Conservation (phyloP, 2,329 filamentous ascomycete genomes). For the Paracorniculantispora psalliotae region DNA sequence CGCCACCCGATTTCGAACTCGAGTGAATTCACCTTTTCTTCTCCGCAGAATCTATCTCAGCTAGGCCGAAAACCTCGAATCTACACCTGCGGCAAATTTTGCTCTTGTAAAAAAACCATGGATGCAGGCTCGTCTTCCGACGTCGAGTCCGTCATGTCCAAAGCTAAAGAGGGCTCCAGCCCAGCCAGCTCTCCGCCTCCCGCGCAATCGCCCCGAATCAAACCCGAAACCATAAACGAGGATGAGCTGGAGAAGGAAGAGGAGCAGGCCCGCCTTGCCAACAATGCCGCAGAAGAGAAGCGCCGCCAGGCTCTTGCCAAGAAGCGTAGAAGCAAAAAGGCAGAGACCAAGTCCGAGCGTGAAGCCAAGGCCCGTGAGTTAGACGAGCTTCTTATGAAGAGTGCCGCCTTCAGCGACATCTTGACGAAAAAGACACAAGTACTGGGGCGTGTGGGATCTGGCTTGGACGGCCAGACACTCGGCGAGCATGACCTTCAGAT, state of each 20-base stretch:
- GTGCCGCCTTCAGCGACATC: slow-evolving; percentile 57
- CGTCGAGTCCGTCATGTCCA: slow-evolving; percentile 23
- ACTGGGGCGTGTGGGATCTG: slow-evolving; percentile 56
- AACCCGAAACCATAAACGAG: slow-evolving; percentile 12
- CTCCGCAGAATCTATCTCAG: background rate
- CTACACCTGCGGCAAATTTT: background rate
- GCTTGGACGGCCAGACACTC: slow-evolving; percentile 54
- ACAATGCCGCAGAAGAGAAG: slow-evolving; percentile 47
- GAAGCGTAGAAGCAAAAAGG: slow-evolving; percentile 45
- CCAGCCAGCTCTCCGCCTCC: slow-evolving; percentile 16
- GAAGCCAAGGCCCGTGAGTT: slow-evolving; percentile 56
- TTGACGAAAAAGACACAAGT: slow-evolving; percentile 60
- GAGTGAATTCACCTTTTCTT: background rate
- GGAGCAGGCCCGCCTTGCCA: slow-evolving; percentile 28
- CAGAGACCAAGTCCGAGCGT: slow-evolving; percentile 48
- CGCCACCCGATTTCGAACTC: background rate
- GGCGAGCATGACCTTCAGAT: slow-evolving; percentile 67
- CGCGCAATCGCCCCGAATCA: background rate
- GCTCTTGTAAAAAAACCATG: slow-evolving; percentile 21
- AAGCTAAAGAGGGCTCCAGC: slow-evolving; percentile 11
- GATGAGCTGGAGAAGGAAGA: slow-evolving; percentile 32
- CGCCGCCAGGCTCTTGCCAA: slow-evolving; percentile 29
- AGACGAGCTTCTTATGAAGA: slow-evolving; percentile 55
- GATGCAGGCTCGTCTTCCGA: slow-evolving; percentile 27
- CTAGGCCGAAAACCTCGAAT: background rate